Percentiles rank a stretch among this genome's conserved stretches.
Conservation (phyloP, 805 yeast species). For the Candida golubevii region DNA sequence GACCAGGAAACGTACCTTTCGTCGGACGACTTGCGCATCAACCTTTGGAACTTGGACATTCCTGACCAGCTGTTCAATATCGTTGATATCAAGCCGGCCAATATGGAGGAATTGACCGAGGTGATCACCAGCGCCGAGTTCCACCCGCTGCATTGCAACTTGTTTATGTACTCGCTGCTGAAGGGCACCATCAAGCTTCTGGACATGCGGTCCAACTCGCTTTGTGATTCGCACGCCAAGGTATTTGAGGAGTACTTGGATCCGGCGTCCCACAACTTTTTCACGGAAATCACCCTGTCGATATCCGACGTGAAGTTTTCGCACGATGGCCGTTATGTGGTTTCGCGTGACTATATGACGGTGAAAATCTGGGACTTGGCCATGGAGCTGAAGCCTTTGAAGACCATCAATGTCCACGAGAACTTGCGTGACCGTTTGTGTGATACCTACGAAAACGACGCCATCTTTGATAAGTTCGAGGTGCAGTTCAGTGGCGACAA, state of each 20-base stretch:
- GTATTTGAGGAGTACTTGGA: conserved; percentile 91
- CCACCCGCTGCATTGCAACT: conserved; percentile 88
- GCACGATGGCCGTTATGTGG: conserved; percentile 88
- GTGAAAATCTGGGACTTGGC: conserved; percentile 97
- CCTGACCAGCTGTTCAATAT: conserved; percentile 95
- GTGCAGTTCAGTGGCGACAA: conserved; percentile 93
- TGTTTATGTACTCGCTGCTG: conserved; percentile 91
- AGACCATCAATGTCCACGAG: conserved; percentile 93
- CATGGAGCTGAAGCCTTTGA: conserved; percentile 93
- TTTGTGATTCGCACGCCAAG: conserved; percentile 86
- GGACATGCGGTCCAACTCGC: conserved; percentile 93
- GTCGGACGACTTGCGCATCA: conserved; percentile 91
- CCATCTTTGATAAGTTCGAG: conserved; percentile 97
- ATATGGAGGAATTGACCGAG: conserved; percentile 98
- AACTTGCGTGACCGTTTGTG: conserved; percentile 88
- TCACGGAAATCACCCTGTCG: conserved; percentile 93
- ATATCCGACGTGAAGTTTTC: conserved; percentile 92
- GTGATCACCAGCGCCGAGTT: conserved; percentile 96
- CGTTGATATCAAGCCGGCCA: conserved; percentile 95
- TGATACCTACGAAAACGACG: conserved; percentile 97
- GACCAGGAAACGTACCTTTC: conserved; percentile 94
- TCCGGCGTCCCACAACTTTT: conserved; percentile 89
- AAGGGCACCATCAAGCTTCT: conserved; percentile 94
- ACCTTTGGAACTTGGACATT: conserved; percentile 90
- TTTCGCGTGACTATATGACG: conserved; percentile 95